Percentiles rank a stretch among this genome's conserved stretches.
phyloP scores from a whole-genome alignment of 441 rosid species.

The Viola pubescens region DNA sequence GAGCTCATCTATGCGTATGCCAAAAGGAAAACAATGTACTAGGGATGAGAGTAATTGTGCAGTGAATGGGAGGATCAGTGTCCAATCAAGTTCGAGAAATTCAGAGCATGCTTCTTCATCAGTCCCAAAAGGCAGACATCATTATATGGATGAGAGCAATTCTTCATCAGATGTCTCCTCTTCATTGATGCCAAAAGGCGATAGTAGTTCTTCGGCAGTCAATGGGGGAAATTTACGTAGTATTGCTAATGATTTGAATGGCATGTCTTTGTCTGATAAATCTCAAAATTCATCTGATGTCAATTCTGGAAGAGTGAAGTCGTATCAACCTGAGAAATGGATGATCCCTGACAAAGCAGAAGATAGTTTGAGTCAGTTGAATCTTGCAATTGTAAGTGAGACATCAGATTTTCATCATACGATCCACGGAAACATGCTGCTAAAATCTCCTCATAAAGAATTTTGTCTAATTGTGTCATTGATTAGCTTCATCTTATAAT shows the following conservation, averaged over 20 bases:
- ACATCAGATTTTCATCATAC: slow-evolving; percentile 13
- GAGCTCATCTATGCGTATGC: slow-evolving; percentile 22
- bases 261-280: slow-evolving; percentile 35
- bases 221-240: slow-evolving; percentile 22
- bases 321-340: slow-evolving; percentile 85
- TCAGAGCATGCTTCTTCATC: slow-evolving; percentile 27
- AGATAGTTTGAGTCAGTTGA: slow-evolving; percentile 56
- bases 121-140: slow-evolving; percentile 25
- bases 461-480: neutral
- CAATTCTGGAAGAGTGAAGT: slow-evolving; percentile 27
- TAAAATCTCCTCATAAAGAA: slow-evolving; percentile 11
- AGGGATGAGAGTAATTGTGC: slow-evolving; percentile 19
- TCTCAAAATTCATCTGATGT: slow-evolving; percentile 24
- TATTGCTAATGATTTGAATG: slow-evolving; percentile 30
- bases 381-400: slow-evolving; percentile 89
- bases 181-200: slow-evolving; percentile 29
- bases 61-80: slow-evolving; percentile 16
- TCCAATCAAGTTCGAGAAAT: slow-evolving; percentile 17
- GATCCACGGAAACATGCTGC: slow-evolving; percentile 6
- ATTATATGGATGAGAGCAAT: slow-evolving; percentile 15
- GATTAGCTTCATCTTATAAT: slow-evolving; percentile 8
- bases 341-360: slow-evolving; percentile 69
- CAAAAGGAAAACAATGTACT: slow-evolving; percentile 31
- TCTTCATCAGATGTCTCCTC: slow-evolving; percentile 21
- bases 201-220: slow-evolving; percentile 27